Evolutionary conservation across 106 monocot genomes (phyloP), one percentile per base, ranked within the genome.

Genomic region (Apostasia ramifera): DNA sequence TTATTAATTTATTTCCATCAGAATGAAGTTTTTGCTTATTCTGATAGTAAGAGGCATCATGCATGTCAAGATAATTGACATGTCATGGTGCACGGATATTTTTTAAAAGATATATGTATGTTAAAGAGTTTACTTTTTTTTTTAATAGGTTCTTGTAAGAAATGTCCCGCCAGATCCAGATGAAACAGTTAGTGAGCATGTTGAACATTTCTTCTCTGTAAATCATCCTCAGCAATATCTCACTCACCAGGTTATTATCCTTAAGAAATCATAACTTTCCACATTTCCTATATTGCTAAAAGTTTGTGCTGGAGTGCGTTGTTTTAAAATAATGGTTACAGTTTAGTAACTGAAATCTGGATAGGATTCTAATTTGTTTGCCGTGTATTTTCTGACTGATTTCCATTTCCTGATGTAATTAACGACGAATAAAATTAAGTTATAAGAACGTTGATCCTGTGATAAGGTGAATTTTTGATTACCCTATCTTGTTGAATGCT

Each of bases 81-180:
- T 59, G 41, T 59, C 8, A 62, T 45, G 7, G 59, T 62, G 44
- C 62, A 45, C 11, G 8, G 12, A 12, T n/a, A 45, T 42, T 62
- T 62, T 41, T 9, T 39, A 10, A 44, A 58, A 58, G 58, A 10
- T 8, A 38, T 38, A 38, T 52, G 40, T 8, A 40, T 40, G 11
- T 42, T 61, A 11, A 45, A 3, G 0, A 46, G 37, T 55, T 49
- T 67, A 2, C 5, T 71, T 48, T 50, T 66, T 2, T 58, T 72
- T 47, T 40, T 38, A 70, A 52, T 76, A 94, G 93, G 93, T 94
- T 44, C 79, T 94, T 42, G 89, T 90, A 12, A 83, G 84, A 82
- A 89, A 89, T 78, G 78, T 94, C 71, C 93, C 93, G 39, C 84
- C 93, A 53, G 93, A 94, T 71, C 77, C 86, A 4, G 93, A 94